Conservation (phyloP, 257 asterid genomes). For the Parsonsia alboflavescens region DNA sequence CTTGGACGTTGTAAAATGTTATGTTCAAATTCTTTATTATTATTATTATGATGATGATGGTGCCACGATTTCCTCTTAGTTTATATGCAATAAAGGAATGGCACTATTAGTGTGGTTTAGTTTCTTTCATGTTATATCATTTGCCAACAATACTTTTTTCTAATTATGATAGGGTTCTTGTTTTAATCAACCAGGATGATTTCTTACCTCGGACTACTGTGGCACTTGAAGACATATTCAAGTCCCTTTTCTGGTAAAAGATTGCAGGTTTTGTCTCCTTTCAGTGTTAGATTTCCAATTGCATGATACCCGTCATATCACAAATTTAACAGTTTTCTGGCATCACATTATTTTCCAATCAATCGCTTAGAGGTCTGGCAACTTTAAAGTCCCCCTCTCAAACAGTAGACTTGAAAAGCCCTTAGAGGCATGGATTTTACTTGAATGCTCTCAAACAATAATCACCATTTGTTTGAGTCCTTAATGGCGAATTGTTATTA, state of each 20-base stretch:
- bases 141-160: constrained; percentile 4
- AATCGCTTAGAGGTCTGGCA: neutral
- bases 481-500: neutral
- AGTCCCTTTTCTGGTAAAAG: constrained; percentile 93
- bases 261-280: constrained; percentile 51
- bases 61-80: neutral
- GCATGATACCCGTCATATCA: neutral
- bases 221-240: constrained; percentile 70
- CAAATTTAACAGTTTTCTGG: neutral
- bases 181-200: constrained; percentile 66
- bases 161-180: constrained; percentile 8
- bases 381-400: neutral
- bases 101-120: neutral
- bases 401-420: neutral
- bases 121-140: constrained; percentile 5
- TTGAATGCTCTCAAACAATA: too few relatives aligned
- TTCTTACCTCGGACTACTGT: constrained; percentile 98
- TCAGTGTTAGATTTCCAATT: constrained; percentile 15
- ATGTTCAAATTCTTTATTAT: neutral
- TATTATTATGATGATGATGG: neutral
- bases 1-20: neutral
- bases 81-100: neutral
- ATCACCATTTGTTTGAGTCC: too few relatives aligned
- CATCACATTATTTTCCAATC: neutral
- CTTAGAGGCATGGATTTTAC: neutral